Percentiles rank a stretch among this genome's conserved stretches.
Conservation (phyloP, 768 basidiomycete genomes). For the Suillus tomentosus region DNA sequence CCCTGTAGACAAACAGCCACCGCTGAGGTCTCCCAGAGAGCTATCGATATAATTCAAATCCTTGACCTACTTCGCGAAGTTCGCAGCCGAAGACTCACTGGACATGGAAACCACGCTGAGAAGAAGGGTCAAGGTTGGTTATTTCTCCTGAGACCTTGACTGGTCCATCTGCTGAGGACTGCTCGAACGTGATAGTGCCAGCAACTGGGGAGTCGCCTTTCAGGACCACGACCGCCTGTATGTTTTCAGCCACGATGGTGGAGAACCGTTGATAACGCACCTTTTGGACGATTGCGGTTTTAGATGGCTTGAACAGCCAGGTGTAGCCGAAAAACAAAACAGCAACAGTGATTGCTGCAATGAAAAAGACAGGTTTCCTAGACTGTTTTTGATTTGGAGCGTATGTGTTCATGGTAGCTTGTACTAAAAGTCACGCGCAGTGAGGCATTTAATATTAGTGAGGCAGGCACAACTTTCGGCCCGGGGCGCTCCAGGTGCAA, state of each 20-base stretch:
- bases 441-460: not conserved
- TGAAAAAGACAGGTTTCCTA: constrained; percentile 22
- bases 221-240: constrained; percentile 61
- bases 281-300: constrained; percentile 25
- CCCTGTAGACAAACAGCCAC: constrained; percentile 70
- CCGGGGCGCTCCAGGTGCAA: not conserved
- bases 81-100: constrained; percentile 51
- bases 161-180: constrained; percentile 47
- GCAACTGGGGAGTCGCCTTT: constrained; percentile 59
- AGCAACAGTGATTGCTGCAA: constrained; percentile 13
- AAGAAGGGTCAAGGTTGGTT: constrained; percentile 55
- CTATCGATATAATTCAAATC: constrained; percentile 12
- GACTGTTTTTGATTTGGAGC: constrained; percentile 20
- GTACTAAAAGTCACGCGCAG: not conserved
- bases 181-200: constrained; percentile 70
- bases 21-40: constrained; percentile 59
- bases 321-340: constrained; percentile 25
- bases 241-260: not conserved
- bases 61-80: constrained; percentile 23
- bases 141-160: constrained; percentile 67
- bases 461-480: not conserved
- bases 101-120: constrained; percentile 75
- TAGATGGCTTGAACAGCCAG: constrained; percentile 21
- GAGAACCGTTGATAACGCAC: constrained; percentile 10
- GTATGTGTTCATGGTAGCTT: constrained; percentile 24